Base-by-base conservation (phyloP, 2,329 filamentous ascomycete species). In the Colletotrichum gloeosporioides region DNA sequence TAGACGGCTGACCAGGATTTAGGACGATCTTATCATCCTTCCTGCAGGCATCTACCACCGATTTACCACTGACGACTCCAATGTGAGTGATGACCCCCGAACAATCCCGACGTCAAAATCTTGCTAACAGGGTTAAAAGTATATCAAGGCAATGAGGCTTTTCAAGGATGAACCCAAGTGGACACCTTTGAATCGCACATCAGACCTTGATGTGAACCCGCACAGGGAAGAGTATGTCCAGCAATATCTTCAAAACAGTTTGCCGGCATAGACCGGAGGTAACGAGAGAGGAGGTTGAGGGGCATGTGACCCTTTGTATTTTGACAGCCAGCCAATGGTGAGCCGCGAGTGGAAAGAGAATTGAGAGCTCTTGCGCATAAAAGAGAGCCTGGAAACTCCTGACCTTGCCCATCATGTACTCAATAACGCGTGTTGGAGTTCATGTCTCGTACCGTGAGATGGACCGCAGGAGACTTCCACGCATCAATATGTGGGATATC, bases 151-250 rank as follows among this genome's bases (percentile, higher is more conserved):
- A 16, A 96, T 99, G 95, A 92, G 97, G 73, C 89, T 99, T 68
- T 99, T 99, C 91, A 96, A 99, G 88, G 97, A 99, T 79, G 96
- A 99, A 86, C 97, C 97, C 39, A 98, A 99, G 87, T 99, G 97
- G 97, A 99, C 96, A 44, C 95, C 97, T 16, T 86, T 99, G 79
- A 98, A 98, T 87, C 92, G 97, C 73, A 92, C 91, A 8, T 86
- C 88, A 6, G 94, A 96, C 65, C 91, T 98, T 59, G 95, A 99
- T 83, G 84, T 84, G 76, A 99, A 99, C 86, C 86, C 90, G 69
- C 94, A 93, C 84, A 92, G 97, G 75, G 92, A 95, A 89, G 91
- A 92, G 65, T 99, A 99, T 82, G 87, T 98, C 55, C 80, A 83
- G 73, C 82, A 88, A 67, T 91, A 86, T 78, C 27, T 74, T 16